These are phyloP conservation scores for Saccharomyces hybrid DNA, from an alignment of 1,139 yeast genomes.

Conservation along the genomic window DNA sequence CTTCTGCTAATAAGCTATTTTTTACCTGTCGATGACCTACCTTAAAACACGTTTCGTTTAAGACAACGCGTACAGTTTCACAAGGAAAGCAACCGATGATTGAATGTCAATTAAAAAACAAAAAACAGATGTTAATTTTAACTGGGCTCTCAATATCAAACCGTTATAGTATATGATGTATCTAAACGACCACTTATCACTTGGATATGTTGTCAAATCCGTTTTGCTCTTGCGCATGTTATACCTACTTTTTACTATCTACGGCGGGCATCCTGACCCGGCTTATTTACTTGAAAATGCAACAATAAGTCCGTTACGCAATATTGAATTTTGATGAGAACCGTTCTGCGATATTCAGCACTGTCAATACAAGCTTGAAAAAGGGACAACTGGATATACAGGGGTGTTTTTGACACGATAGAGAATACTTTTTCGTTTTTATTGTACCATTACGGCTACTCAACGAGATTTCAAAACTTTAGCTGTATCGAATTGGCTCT, in stretches of 20 bases:
- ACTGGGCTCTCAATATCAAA: neutral
- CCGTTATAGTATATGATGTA: neutral
- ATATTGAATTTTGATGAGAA: conserved; percentile 1
- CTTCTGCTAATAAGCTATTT: neutral
- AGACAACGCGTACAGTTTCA: neutral
- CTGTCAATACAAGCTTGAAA: neutral
- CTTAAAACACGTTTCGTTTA: neutral
- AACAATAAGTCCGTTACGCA: conserved; percentile 1
- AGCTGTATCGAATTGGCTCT: neutral
- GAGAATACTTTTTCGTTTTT: neutral
- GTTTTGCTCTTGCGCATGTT: neutral
- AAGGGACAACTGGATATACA: neutral
- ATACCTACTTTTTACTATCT: neutral
- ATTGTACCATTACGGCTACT: neutral
- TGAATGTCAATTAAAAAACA: neutral
- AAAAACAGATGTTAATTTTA: neutral
- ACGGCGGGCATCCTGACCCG: neutral
- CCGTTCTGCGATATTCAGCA: neutral
- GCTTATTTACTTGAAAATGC: neutral
- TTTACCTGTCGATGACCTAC: neutral
- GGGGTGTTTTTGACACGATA: neutral
- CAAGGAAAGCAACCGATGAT: neutral
- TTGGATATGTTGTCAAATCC: neutral
- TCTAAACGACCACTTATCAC: neutral
- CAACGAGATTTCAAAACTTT: neutral